Percentiles rank a stretch among this genome's conserved stretches.
Evolutionary conservation across 2,329 filamentous ascomycete genomes (phyloP).

Genomic region (Talaromyces sp.): DNA sequence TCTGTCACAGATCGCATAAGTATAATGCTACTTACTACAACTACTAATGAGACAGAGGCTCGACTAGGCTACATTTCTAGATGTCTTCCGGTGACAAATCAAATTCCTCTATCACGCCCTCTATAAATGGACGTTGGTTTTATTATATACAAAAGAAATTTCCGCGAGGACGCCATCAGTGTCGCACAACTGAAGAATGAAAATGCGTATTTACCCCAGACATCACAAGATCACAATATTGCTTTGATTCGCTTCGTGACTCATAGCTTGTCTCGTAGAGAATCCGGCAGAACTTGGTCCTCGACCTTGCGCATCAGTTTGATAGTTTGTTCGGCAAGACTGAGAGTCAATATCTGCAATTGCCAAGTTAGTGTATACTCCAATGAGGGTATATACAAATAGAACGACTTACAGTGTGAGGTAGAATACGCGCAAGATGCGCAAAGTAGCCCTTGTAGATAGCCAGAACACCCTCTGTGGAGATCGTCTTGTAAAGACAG

Average conservation of each 20-base stretch:
- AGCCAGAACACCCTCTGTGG: conserved; percentile 82
- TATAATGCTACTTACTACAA: too few species aligned
- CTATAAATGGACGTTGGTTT: neutral
- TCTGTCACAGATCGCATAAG: neutral
- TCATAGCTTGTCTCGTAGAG: conserved; percentile 43
- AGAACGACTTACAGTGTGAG: conserved; percentile 63
- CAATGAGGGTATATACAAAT: neutral
- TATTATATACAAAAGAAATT: neutral
- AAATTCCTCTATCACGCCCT: neutral
- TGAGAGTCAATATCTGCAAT: conserved; percentile 72
- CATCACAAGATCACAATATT: neutral
- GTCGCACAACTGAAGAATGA: neutral
- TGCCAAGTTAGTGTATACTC: conserved; percentile 16
- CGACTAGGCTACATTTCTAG: neutral
- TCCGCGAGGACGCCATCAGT: neutral
- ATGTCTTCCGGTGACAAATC: neutral
- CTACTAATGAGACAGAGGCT: too few species aligned
- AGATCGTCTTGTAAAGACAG: conserved; percentile 83
- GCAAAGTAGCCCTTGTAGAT: conserved; percentile 98
- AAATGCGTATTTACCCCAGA: neutral
- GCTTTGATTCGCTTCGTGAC: neutral
- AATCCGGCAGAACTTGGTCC: conserved; percentile 46
- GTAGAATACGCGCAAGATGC: conserved; percentile 86
- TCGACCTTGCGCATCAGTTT: conserved; percentile 82
- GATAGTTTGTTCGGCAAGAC: conserved; percentile 92